Conservation (phyloP, 106 monocot genomes). For the Platanthera zijinensis region DNA sequence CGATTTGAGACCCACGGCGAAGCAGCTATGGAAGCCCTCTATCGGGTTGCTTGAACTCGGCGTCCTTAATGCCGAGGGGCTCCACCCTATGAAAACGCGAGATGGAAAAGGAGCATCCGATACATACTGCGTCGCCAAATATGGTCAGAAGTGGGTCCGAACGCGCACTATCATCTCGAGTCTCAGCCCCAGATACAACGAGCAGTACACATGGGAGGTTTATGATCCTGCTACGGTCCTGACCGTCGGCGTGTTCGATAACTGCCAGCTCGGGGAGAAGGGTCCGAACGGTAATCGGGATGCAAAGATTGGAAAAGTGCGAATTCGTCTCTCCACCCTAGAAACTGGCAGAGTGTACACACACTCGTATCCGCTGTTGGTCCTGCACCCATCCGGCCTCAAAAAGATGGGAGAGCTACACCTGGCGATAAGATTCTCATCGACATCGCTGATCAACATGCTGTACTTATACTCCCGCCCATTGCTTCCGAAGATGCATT, state of each 20-base stretch:
- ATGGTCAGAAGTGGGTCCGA: constrained; percentile 37
- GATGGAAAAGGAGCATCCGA: constrained; percentile 32
- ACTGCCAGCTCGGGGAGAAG: constrained; percentile 33
- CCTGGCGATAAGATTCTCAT: constrained; percentile 32
- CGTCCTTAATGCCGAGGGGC: constrained; percentile 25
- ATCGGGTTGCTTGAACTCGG: constrained; percentile 35
- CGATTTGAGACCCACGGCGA: constrained; percentile 30
- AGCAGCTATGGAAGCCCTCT: constrained; percentile 33
- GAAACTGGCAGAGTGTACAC: constrained; percentile 25
- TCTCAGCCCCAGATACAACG: constrained; percentile 32
- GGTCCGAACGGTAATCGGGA: constrained; percentile 15
- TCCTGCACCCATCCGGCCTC: constrained; percentile 22
- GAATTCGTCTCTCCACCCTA: constrained; percentile 22
- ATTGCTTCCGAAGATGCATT: constrained; percentile 33
- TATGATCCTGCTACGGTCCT: constrained; percentile 34
- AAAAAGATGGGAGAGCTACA: constrained; percentile 41
- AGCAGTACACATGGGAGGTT: constrained; percentile 43
- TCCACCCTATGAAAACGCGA: constrained; percentile 35
- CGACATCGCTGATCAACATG: constrained; percentile 32
- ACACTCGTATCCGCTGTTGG: constrained; percentile 22
- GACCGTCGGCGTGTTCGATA: constrained; percentile 30
- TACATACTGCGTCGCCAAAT: constrained; percentile 36
- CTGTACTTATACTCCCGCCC: constrained; percentile 25
- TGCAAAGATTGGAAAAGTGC: constrained; percentile 21
- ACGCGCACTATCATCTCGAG: constrained; percentile 33